A percentile compares a stretch with the other conserved stretches of the same genome.
These are phyloP conservation scores for Entomortierella chlamydospora DNA, from an alignment of 192 early-diverging fungal species.

Conservation along the genomic window DNA sequence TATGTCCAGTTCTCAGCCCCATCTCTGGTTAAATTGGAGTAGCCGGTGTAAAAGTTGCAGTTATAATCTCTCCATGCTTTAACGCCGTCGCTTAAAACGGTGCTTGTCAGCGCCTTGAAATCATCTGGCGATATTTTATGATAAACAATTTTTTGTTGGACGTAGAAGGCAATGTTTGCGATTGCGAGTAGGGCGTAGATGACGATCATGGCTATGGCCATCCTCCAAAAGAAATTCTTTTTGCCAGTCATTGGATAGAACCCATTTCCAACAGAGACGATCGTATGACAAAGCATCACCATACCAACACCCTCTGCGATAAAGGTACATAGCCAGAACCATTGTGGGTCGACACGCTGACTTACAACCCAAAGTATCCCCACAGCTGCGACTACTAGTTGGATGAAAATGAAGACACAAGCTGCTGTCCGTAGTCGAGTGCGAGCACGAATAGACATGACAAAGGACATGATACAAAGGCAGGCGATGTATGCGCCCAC, in stretches of 20 bases:
- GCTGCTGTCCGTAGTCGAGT: slow-evolving; percentile 26
- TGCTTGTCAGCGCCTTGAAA: neutral
- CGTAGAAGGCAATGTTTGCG: slow-evolving; percentile 9
- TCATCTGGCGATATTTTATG: neutral
- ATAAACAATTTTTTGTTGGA: slow-evolving; percentile 7
- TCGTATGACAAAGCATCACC: slow-evolving; percentile 8
- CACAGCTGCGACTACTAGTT: slow-evolving; percentile 4
- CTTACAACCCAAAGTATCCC: slow-evolving; percentile 7
- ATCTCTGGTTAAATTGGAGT: neutral
- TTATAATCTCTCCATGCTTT: neutral
- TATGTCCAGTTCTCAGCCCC: slow-evolving; percentile 12
- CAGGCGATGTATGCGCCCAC: slow-evolving; percentile 20
- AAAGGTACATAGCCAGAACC: slow-evolving; percentile 43
- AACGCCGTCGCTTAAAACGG: neutral
- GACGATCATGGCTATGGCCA: slow-evolving; percentile 14
- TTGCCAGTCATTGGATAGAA: slow-evolving; percentile 37
- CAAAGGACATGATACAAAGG: slow-evolving; percentile 13
- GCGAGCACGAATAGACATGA: slow-evolving; percentile 22
- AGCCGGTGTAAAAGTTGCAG: no score
- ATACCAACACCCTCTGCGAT: slow-evolving; percentile 22
- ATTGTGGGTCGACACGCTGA: neutral
- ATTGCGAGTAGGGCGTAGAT: slow-evolving; percentile 15
- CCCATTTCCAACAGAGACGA: slow-evolving; percentile 32
- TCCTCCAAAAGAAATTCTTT: slow-evolving; percentile 18
- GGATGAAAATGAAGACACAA: slow-evolving; percentile 2